A percentile compares a stretch with the other conserved stretches of the same genome.
Conservation (phyloP, 345 rosid species). For the Kernera saxatilis region DNA sequence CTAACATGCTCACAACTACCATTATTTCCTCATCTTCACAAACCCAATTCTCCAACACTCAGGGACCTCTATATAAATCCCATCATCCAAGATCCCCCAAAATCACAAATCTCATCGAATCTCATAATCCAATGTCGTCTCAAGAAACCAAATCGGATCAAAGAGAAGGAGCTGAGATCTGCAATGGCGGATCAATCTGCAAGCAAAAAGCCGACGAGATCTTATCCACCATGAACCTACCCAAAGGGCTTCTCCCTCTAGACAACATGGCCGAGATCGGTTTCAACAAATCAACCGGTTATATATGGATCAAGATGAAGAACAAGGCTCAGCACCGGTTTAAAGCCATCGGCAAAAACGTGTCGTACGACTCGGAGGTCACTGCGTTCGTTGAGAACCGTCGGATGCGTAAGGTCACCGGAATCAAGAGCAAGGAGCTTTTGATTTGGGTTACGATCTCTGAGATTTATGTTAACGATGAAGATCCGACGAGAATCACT, state of each 20-base stretch:
- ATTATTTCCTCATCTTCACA: not conserved
- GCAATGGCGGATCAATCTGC: slow-evolving; percentile 39
- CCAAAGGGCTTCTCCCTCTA: slow-evolving; percentile 51
- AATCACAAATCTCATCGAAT: not conserved
- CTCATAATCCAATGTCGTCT: slow-evolving; percentile 23
- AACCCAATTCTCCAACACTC: too few species aligned
- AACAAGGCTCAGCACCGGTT: slow-evolving; percentile 39
- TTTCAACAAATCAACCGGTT: slow-evolving; percentile 42
- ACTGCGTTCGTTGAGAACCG: slow-evolving; percentile 48
- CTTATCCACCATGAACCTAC: slow-evolving; percentile 41
- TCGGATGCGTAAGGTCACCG: slow-evolving; percentile 40
- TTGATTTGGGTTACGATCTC: slow-evolving; percentile 53
- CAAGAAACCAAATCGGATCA: slow-evolving; percentile 21
- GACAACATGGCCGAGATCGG: slow-evolving; percentile 54
- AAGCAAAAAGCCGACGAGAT: slow-evolving; percentile 43
- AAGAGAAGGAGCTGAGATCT: slow-evolving; percentile 48
- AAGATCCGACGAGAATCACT: slow-evolving; percentile 33
- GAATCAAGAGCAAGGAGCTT: slow-evolving; percentile 56
- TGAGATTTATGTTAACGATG: slow-evolving; percentile 39
- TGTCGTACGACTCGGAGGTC: slow-evolving; percentile 47
- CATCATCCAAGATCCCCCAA: not conserved
- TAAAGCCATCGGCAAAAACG: slow-evolving; percentile 32
- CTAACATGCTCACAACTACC: not conserved
- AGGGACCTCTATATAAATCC: not conserved
- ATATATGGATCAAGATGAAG: slow-evolving; percentile 59